Evolutionary conservation across 1,139 yeast species (phyloP), one percentile per base, ranked within the genome.

Genomic region (Hanseniaspora gamundiae): DNA sequence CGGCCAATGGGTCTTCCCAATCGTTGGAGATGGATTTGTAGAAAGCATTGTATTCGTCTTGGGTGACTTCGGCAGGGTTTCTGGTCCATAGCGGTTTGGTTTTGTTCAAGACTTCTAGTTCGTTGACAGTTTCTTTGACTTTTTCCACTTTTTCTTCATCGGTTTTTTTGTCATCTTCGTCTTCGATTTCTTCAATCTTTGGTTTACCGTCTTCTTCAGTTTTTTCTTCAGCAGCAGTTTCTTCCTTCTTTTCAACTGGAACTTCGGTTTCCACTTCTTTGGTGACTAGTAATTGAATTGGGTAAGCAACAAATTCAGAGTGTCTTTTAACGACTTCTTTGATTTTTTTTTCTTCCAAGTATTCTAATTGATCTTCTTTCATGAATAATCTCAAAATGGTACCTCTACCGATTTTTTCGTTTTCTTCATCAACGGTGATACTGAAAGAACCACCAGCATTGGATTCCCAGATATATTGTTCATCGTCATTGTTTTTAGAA

Each of bases 1-100:
- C 97, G 56, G 97, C 97, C 67, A 91, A 80, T 71, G 96, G 99
- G 68, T 91, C 98, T 75, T 91, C 98, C 98, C 98, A 93, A 71
- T 93, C 99, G 71, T 93, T 93, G 48, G 98, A 88, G 63, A 93
- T 91, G 45, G 97, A 86, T 77, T 93, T 93, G 84, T 93, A 93
- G 84, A 93, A 93, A 51, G 97, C 94, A 64, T 93, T 91, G 78
- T 93, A 93, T 73, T 93, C 99, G 56, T 93, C 98, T 75, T 87
- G 93, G 56, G 95, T 78, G 58, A 93, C 94, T 53, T 93, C 99
- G 59, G 93, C 72, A 67, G 99, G 98, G 76, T 81, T 84, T 78
- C 98, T 86, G 58, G 98, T 91, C 99, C 99, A 93, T 66, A 93
- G 75, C 55, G 99, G 99, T 76, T 93, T 93, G 58, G 95, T 86